Evolutionary conservation across 2,329 filamentous ascomycete genomes (phyloP).

Genomic region (Thelonectria rubi): DNA sequence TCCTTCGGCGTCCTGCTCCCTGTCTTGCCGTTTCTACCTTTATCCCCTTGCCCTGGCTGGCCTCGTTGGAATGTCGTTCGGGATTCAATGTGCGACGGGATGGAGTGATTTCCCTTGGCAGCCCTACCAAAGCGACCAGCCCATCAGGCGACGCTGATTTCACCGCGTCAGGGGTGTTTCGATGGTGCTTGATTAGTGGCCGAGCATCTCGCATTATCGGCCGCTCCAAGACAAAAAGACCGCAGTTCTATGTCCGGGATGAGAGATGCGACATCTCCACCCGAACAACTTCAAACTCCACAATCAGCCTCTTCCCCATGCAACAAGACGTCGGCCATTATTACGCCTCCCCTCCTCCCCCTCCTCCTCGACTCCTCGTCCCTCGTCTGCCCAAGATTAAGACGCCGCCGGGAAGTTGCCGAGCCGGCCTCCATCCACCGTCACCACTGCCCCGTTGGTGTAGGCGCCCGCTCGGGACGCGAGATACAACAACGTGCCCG

Average conservation of each 20-base stretch:
- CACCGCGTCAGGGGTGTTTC: slow-evolving; percentile 7
- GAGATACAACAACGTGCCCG: slow-evolving; percentile 71
- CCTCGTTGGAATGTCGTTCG: slow-evolving; percentile 26
- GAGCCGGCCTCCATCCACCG: slow-evolving; percentile 71
- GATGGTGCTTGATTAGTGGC: not conserved
- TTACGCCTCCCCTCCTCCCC: not conserved
- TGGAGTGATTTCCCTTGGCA: slow-evolving; percentile 18
- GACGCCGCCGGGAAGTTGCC: slow-evolving; percentile 64
- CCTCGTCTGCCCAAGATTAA: too few relatives aligned
- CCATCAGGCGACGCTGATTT: slow-evolving; percentile 28
- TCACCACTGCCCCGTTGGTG: slow-evolving; percentile 69
- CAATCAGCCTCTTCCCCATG: slow-evolving; percentile 8
- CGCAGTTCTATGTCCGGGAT: slow-evolving; percentile 24
- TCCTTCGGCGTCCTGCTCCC: too few relatives aligned
- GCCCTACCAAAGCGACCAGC: slow-evolving; percentile 20
- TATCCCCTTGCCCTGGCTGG: not conserved
- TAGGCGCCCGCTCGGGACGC: slow-evolving; percentile 72
- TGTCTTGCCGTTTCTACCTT: not conserved
- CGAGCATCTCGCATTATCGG: not conserved
- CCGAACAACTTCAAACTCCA: slow-evolving; percentile 4
- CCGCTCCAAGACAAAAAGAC: not conserved
- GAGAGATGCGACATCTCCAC: slow-evolving; percentile 4
- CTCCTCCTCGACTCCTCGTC: not conserved
- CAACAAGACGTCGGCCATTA: too few relatives aligned
- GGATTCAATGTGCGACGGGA: slow-evolving; percentile 38